Evolutionary conservation across 176 grass and related monocot genomes (phyloP).

Genomic region (Rhynchospora tenuis): DNA sequence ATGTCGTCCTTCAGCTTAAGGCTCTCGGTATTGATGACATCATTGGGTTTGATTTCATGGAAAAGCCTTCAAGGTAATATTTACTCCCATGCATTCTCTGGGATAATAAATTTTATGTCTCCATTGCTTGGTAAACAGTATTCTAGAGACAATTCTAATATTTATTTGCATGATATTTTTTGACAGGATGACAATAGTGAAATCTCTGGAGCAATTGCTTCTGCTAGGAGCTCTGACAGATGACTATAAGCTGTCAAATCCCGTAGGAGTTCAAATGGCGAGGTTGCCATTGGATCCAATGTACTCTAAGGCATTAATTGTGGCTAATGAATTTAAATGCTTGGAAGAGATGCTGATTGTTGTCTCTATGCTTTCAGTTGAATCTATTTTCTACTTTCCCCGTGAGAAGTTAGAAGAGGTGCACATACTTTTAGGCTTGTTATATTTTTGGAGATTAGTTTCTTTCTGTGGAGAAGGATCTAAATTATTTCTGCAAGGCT

Average conservation of each 20-base stretch:
- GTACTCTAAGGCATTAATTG: conserved; percentile 86
- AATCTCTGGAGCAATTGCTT: conserved; percentile 86
- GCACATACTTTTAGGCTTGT: conserved; percentile 11
- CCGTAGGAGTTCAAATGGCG: conserved; percentile 83
- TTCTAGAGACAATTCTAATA: neutral
- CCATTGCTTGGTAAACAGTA: neutral
- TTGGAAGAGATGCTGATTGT: conserved; percentile 98
- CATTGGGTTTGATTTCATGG: conserved; percentile 96
- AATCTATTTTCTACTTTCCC: conserved; percentile 86
- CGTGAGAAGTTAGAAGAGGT: conserved; percentile 94
- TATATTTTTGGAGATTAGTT: neutral
- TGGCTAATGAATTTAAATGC: conserved; percentile 77
- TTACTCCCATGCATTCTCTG: neutral
- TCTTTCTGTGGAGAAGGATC: neutral
- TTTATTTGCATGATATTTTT: conserved; percentile 2
- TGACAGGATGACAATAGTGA: conserved; percentile 76
- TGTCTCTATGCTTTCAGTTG: conserved; percentile 95
- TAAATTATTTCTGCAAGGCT: neutral
- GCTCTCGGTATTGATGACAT: conserved; percentile 95
- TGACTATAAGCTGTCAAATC: conserved; percentile 81
- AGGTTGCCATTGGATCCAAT: conserved; percentile 89
- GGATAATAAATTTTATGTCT: conserved; percentile 10
- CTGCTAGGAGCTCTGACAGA: conserved; percentile 72
- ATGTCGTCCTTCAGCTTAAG: conserved; percentile 93
- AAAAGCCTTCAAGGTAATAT: conserved; percentile 80